A percentile compares a stretch with the other conserved stretches of the same genome.
These are phyloP conservation scores for Fallopia convolvulus DNA, from an alignment of 148 eudicot species.

Conservation along the genomic window DNA sequence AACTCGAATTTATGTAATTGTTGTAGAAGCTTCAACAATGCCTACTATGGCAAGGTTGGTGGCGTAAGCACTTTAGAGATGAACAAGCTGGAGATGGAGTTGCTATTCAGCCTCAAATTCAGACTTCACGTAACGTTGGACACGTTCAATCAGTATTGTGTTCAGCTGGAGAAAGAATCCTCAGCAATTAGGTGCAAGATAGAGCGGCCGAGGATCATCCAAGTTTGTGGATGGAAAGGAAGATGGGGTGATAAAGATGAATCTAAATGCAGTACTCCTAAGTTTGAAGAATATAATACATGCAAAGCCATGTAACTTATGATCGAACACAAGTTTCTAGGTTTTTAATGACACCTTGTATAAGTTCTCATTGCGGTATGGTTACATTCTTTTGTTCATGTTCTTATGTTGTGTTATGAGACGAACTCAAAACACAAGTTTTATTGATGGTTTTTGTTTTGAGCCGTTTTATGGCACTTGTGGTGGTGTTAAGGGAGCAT, in stretches of 20 bases:
- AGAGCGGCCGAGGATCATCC: not conserved
- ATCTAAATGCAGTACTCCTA: not conserved
- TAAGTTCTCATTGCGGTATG: not conserved
- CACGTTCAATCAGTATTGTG: constrained; percentile 34
- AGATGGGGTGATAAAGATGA: not conserved
- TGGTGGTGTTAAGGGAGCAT: not conserved
- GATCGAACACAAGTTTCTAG: not conserved
- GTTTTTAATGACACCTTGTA: not conserved
- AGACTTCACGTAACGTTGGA: constrained; percentile 33
- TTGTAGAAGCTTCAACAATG: constrained; percentile 21
- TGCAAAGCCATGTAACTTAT: not conserved
- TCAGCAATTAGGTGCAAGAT: not conserved
- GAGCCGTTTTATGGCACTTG: not conserved
- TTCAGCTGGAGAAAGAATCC: constrained; percentile 26
- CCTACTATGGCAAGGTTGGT: constrained; percentile 25
- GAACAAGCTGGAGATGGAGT: constrained; percentile 39
- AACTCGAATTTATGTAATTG: not conserved
- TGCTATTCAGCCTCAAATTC: constrained; percentile 21
- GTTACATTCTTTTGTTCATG: not conserved
- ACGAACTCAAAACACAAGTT: not conserved
- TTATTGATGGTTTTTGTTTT: not conserved
- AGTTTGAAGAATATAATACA: not conserved
- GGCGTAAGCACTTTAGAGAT: constrained; percentile 42
- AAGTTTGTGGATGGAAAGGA: constrained; percentile 1
- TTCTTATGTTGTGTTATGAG: not conserved